A percentile compares a stretch with the other conserved stretches of the same genome.
phyloP scores from a whole-genome alignment of 345 rosid species.

The Gynandropsis gynandra region DNA sequence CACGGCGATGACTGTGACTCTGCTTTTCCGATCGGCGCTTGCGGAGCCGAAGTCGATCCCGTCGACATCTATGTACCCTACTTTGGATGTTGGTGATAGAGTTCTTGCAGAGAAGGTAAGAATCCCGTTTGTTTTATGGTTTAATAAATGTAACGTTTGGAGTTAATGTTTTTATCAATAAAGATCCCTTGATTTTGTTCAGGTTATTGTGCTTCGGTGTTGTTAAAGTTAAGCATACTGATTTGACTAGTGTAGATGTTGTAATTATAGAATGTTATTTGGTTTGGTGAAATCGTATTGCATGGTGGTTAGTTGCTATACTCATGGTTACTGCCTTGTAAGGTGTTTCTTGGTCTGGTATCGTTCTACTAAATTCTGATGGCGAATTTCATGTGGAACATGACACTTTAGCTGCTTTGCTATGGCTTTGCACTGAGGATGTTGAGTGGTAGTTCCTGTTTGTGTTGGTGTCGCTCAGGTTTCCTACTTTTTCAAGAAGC shows the following conservation, averaged over 20 bases:
- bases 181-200: no score
- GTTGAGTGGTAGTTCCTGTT: neutral
- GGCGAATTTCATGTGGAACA: neutral
- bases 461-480: slow-evolving; percentile 39
- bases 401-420: neutral
- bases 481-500: slow-evolving; percentile 72
- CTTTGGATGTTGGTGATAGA: slow-evolving; percentile 74
- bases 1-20: slow-evolving; percentile 69
- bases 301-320: neutral
- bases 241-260: no score
- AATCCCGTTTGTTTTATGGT: neutral
- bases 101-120: slow-evolving; percentile 81
- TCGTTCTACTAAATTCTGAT: slow-evolving; percentile 11
- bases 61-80: slow-evolving; percentile 79
- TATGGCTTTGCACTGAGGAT: neutral
- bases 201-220: neutral
- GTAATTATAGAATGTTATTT: no score
- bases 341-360: neutral
- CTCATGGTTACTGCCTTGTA: slow-evolving; percentile 1
- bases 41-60: slow-evolving; percentile 92
- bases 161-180: no score
- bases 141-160: neutral
- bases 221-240: neutral
- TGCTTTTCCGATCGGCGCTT: slow-evolving; percentile 64
- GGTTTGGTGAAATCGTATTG: neutral